A percentile compares a stretch with the other conserved stretches of the same genome.
Conservation (phyloP, 2,329 filamentous ascomycete species). For the Ceratocystis papillata region DNA sequence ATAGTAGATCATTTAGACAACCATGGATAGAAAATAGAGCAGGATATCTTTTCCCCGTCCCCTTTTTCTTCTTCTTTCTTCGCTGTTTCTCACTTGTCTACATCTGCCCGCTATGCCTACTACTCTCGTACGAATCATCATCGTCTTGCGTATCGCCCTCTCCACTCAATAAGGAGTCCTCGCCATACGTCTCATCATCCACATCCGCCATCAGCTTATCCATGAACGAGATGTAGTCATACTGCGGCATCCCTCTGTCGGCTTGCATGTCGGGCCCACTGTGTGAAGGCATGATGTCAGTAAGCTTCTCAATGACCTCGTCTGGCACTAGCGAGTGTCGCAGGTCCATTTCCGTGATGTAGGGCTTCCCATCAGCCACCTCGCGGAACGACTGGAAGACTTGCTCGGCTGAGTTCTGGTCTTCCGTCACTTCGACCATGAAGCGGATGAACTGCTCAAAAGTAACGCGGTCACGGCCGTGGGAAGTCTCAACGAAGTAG, state of each 20-base stretch:
- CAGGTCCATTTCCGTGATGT: slow-evolving; percentile 95
- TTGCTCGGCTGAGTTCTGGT: slow-evolving; percentile 96
- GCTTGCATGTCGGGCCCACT: slow-evolving; percentile 74
- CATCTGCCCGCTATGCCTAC: slow-evolving; percentile 10
- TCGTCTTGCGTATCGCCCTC: slow-evolving; percentile 22
- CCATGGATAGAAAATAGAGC: not conserved
- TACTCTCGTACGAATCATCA: slow-evolving; percentile 19
- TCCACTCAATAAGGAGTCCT: slow-evolving; percentile 24
- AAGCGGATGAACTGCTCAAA: slow-evolving; percentile 99
- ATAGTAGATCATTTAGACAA: slow-evolving; percentile 7
- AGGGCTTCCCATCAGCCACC: slow-evolving; percentile 95
- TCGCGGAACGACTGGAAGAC: slow-evolving; percentile 97
- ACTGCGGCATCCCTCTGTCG: slow-evolving; percentile 76
- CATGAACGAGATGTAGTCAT: slow-evolving; percentile 97
- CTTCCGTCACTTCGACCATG: slow-evolving; percentile 98
- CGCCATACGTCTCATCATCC: slow-evolving; percentile 22
- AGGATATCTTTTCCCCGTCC: not conserved
- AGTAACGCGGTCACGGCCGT: slow-evolving; percentile 66
- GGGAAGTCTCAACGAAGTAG: slow-evolving; percentile 80
- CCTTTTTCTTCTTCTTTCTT: slow-evolving; percentile 7
- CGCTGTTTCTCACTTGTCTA: not conserved
- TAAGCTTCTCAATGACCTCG: slow-evolving; percentile 87
- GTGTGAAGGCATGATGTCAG: slow-evolving; percentile 76
- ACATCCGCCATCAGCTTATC: slow-evolving; percentile 58
- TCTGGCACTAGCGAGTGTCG: slow-evolving; percentile 91